A percentile compares a stretch with the other conserved stretches of the same genome.
phyloP scores from a whole-genome alignment of 1,139 yeast genomes.

The Petasospora fabianii region DNA sequence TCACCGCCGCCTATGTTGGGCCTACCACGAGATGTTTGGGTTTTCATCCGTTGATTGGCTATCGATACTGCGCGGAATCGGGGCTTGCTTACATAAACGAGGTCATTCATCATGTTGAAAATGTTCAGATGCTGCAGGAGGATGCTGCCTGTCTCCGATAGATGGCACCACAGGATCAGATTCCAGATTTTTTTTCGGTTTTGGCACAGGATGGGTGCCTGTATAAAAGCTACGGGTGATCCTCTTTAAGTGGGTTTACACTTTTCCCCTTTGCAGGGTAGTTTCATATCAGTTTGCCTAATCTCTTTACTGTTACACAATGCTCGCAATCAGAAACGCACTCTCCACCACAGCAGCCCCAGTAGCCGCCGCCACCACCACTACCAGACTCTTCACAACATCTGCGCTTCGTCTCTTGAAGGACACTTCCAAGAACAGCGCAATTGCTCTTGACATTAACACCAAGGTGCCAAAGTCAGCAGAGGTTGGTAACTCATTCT shows the following conservation, averaged over 20 bases:
- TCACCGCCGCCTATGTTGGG: too few relatives aligned
- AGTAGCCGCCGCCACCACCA: slow-evolving; percentile 3
- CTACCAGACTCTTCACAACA: slow-evolving; percentile 19
- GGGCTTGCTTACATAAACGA: slow-evolving; percentile 6
- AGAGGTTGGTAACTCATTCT: slow-evolving; percentile 24
- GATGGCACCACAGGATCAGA: slow-evolving; percentile 2
- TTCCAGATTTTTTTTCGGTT: too few relatives aligned
- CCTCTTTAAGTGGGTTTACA: too few relatives aligned
- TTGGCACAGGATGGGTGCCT: too few relatives aligned
- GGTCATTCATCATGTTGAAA: slow-evolving; percentile 15
- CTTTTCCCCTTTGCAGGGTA: too few relatives aligned
- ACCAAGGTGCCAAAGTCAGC: slow-evolving; percentile 7
- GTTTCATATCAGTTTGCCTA: too few relatives aligned
- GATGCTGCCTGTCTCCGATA: not conserved
- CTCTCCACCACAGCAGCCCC: slow-evolving; percentile 1
- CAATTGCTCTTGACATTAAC: slow-evolving; percentile 19
- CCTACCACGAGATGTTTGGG: slow-evolving; percentile 2
- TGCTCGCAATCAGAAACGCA: slow-evolving; percentile 12
- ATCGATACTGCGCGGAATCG: slow-evolving; percentile 2
- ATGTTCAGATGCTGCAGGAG: not conserved
- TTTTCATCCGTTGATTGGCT: slow-evolving; percentile 6
- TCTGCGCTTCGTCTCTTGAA: slow-evolving; percentile 14
- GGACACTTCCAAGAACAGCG: slow-evolving; percentile 22
- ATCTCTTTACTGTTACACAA: slow-evolving; percentile 1
- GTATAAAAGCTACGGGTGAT: not conserved